Evolutionary conservation across 164 flowering plant species (phyloP), one percentile per base, ranked within the genome.

Genomic region (Aristolochia contorta): DNA sequence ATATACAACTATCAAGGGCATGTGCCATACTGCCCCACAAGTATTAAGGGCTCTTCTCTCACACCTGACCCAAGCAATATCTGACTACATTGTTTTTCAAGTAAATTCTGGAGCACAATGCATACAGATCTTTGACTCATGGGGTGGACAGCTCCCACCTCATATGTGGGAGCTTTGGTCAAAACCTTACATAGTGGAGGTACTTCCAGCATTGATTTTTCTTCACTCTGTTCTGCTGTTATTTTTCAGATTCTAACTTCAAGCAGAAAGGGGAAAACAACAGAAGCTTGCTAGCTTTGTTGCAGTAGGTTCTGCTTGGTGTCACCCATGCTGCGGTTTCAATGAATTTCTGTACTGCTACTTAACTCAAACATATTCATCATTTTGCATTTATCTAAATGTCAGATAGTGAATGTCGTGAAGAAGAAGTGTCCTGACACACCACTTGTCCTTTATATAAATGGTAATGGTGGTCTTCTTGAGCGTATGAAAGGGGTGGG

Each of bases 61-160:
- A 61, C 98, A 89, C 76, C 73, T 92, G 60, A 67, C 94, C 1
- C 73, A 72, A 65, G 96, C 96, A 48, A 85, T 92, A 67, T 48
- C 94, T 60, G 96, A 92, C 12, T 93, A 93, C 63, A 69, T 84
- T 19, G 68, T 93, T 61, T 93, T 66, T 70, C 98, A 93, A 86
- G 89, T 93, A 57, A 73, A 86, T 30, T 75, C 96, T 64, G 98
- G 98, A 47, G 98, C 97, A 65, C 94, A 93, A 54, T 93, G 98
- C 69, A 78, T 87, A 57, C 98, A 89, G 71, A 93, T 93, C 56
- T 93, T 93, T 79, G 98, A 93, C 72, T 93, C 98, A 33, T 93
- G 98, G 98, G 96, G 96, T 67, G 97, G 98, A 23, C 97, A 89
- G 71, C 72, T 89, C 16, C 84, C 97, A 55, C 97, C 98, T n/a